Evolutionary conservation across 78 protist genomes (phyloP), one percentile per base, ranked within the genome.

Genomic region (Dictyostelium brefeldianum): DNA sequence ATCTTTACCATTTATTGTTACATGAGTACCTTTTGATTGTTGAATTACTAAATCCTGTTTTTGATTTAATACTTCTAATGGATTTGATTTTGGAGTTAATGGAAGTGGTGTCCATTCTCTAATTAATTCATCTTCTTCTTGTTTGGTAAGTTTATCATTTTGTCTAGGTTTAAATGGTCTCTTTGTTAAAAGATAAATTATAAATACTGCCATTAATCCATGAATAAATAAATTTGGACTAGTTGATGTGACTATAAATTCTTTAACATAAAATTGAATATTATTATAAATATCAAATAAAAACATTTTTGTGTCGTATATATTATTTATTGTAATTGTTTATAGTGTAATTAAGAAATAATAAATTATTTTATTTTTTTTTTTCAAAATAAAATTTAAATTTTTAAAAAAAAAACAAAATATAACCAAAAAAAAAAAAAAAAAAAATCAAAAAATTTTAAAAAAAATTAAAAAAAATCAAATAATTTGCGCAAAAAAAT

Each of bases 101-200:
- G 95, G 92, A 27, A 77, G 54, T 50, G 96, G 84, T 17, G 18
- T 31, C 95, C 95, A 96, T 27, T 92, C 90, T 20, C 64, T 6
- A 36, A 84, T 43, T 25, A 91, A 47, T 29, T 80, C 89, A 11
- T 90, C 95, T 43, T 62, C 83, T 70, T 96, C 97, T 25, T 51
- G 41, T 50, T 54, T 57, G 6, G 82, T 31, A 29, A 87, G 29
- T 27, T 69, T 50, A 29, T 87, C 92, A 47, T 47, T 77, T 22
- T 74, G 84, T 29, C 78, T 62, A 43, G 92, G 92, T 77, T 87
- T 87, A 54, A 87, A 87, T 50, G 92, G 92, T 87, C 92, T 87
- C 78, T 77, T 87, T 22, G 80, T 62, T 0, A 87, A 29, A 7
- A 87, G 65, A 64, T 77, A 87, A n/a, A 87, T 50, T 59, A 87